These are phyloP conservation scores for Bryoerythrophyllum caledonicum DNA, from an alignment of 225 moss, liverwort and hornwort species.

Conservation along the genomic window DNA sequence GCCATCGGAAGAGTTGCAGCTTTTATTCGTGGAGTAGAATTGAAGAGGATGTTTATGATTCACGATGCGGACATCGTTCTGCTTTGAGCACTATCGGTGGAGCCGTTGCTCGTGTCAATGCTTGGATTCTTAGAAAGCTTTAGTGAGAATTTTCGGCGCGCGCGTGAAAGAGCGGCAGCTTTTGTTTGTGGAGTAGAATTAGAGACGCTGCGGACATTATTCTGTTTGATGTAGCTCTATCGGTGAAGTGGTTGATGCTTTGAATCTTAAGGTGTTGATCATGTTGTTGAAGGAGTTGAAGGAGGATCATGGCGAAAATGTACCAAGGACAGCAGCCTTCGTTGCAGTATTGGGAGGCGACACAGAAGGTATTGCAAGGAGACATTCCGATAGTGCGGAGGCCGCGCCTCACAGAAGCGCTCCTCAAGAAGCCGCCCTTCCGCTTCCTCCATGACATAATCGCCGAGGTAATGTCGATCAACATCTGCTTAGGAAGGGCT, in stretches of 20 bases:
- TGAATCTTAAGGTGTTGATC: background rate
- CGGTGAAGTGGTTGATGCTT: background rate
- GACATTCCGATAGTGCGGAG: conserved; percentile 61
- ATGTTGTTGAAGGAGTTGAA: conserved; percentile 18
- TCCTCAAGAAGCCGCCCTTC: conserved; percentile 87
- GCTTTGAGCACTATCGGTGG: background rate
- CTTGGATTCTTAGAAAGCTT: background rate
- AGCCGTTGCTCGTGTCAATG: background rate
- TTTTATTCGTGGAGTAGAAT: conserved; percentile 5
- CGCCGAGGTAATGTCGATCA: conserved; percentile 56
- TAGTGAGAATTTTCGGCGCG: too few relatives aligned
- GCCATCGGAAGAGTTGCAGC: background rate
- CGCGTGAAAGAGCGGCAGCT: too few relatives aligned
- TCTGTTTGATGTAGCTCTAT: background rate
- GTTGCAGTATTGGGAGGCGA: conserved; percentile 79
- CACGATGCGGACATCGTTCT: too few relatives aligned
- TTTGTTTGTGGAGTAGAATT: too few relatives aligned
- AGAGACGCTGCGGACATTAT: background rate
- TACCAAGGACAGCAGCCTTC: conserved; percentile 37
- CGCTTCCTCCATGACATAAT: conserved; percentile 89
- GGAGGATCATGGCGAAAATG: conserved; percentile 30
- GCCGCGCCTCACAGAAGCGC: conserved; percentile 70
- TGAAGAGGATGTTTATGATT: background rate
- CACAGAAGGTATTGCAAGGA: conserved; percentile 79
- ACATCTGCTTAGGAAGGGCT: background rate